Evolutionary conservation across 441 rosid species (phyloP), one percentile per base, ranked within the genome.

Genomic region (Populus hybrid): DNA sequence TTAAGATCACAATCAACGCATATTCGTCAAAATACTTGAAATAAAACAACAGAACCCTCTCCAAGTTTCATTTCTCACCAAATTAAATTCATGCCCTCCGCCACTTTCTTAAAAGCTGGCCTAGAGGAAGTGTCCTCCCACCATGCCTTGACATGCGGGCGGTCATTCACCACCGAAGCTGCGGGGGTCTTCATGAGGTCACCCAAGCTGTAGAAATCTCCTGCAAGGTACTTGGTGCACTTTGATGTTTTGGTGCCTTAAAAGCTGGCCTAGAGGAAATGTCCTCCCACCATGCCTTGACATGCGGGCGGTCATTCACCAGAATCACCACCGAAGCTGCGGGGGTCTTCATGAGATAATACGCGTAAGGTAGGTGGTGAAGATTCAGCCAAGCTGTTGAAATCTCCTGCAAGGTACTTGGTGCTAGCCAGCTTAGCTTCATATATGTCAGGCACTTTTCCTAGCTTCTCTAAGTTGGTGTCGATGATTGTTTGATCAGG

Each of bases 241-340:
- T n/a, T n/a, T n/a, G n/a, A n/a, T n/a, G n/a, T n/a, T n/a, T n/a
- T n/a, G n/a, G n/a, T n/a, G n/a, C n/a, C n/a, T 76, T 69, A 68
- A 89, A 91, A 74, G 95, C 92, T 32, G 89, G 93, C 83, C 95
- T 87, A 5, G 91, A 88, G 68, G 92, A 88, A 16, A 91, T 85
- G 36, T 91, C 94, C 34, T 89, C 91, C 97, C 97, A 94, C 98
- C 98, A 92, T 0, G 95, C 90, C 88, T 92, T 91, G 1, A 92
- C 93, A 61, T 78, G 88, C 10, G 94, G 89, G 20, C 97, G 91
- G 35, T 89, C 90, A 59, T 87, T 82, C 2, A 94, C 70, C 34
- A 87, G n/a, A n/a, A n/a, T n/a, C n/a, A n/a, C n/a, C n/a, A n/a
- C 72, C 16, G 84, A 67, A 8, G 90, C 90, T 5, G 82, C 87